phyloP scores from a whole-genome alignment of 345 rosid genomes.

The Citrus australasica region DNA sequence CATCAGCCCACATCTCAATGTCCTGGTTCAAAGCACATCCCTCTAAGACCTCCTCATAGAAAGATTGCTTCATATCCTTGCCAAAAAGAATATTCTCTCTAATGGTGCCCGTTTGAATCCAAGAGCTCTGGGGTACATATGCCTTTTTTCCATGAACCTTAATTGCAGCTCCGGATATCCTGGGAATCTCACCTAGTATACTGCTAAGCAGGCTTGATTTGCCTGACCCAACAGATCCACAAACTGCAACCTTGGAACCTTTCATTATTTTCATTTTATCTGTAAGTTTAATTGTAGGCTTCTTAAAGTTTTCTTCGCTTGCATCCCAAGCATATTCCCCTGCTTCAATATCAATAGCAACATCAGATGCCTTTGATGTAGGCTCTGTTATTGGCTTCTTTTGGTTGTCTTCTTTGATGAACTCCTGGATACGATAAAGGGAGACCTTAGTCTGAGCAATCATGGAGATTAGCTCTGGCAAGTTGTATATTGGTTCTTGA shows the following conservation, averaged over 20 bases:
- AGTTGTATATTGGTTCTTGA: conserved; percentile 61
- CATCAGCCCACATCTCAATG: conserved; percentile 46
- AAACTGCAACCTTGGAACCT: conserved; percentile 58
- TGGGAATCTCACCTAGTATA: conserved; percentile 79
- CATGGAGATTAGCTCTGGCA: conserved; percentile 63
- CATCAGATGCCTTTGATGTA: conserved; percentile 17
- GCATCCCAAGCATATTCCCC: conserved; percentile 55
- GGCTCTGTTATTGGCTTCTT: conserved; percentile 19
- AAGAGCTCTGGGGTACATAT: conserved; percentile 71
- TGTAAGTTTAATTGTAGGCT: conserved; percentile 28
- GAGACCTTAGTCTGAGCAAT: conserved; percentile 55
- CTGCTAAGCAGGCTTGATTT: conserved; percentile 62
- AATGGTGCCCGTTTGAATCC: conserved; percentile 75
- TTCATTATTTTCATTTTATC: conserved; percentile 37
- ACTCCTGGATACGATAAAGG: conserved; percentile 41
- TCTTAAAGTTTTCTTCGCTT: conserved; percentile 18
- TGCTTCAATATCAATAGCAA: conserved; percentile 27
- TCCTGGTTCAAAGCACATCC: conserved; percentile 62
- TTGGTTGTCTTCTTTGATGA: conserved; percentile 44
- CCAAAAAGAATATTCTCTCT: conserved; percentile 75
- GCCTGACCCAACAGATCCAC: conserved; percentile 76
- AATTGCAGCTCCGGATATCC: conserved; percentile 48
- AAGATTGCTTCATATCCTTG: conserved; percentile 34
- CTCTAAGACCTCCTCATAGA: conserved; percentile 49
- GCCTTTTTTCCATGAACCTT: conserved; percentile 56